Conservation (phyloP, 495 filamentous ascomycete genomes). For the Neurospora tetrasperma region DNA sequence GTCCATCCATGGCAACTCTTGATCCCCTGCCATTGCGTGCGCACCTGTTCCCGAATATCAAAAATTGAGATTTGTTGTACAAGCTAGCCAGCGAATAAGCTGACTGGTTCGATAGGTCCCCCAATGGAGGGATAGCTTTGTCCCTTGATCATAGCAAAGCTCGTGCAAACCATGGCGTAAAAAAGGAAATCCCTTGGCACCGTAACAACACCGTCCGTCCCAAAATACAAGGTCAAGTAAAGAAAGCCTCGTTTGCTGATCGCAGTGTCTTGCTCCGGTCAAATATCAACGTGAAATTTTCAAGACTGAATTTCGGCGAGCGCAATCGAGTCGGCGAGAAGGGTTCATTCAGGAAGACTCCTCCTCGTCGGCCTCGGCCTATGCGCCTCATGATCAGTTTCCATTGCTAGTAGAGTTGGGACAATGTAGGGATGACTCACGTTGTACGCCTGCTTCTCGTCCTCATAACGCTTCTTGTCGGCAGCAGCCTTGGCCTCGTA, state of each 20-base stretch:
- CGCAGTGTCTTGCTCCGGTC: constrained; percentile 15
- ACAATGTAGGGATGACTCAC: constrained; percentile 39
- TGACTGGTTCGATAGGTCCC: background rate
- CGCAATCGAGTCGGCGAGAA: constrained; percentile 24
- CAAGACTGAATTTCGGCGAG: constrained; percentile 21
- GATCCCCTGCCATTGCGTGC: background rate
- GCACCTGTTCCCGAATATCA: background rate
- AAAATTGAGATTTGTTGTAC: constrained; percentile 1
- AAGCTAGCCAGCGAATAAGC: background rate
- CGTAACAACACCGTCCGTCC: constrained; percentile 35
- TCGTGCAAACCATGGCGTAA: constrained; percentile 23
- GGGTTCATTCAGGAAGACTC: constrained; percentile 24
- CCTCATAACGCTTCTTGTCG: constrained; percentile 98
- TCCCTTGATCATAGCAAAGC: constrained; percentile 23
- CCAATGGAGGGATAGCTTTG: constrained; percentile 1
- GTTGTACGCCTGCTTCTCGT: constrained; percentile 89
- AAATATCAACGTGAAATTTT: constrained; percentile 13
- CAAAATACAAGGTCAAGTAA: constrained; percentile 32
- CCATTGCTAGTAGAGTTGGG: constrained; percentile 3
- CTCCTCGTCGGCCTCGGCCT: constrained; percentile 41
- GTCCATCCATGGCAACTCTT: background rate
- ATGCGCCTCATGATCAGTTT: constrained; percentile 23
- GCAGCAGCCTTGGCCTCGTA: constrained; percentile 92
- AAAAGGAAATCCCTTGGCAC: constrained; percentile 23
- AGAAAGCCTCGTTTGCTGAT: constrained; percentile 12